Percentiles rank a stretch among this genome's conserved stretches.
These are phyloP conservation scores for Colletotrichum falcatum DNA, from an alignment of 2,329 filamentous ascomycete species.

Conservation along the genomic window DNA sequence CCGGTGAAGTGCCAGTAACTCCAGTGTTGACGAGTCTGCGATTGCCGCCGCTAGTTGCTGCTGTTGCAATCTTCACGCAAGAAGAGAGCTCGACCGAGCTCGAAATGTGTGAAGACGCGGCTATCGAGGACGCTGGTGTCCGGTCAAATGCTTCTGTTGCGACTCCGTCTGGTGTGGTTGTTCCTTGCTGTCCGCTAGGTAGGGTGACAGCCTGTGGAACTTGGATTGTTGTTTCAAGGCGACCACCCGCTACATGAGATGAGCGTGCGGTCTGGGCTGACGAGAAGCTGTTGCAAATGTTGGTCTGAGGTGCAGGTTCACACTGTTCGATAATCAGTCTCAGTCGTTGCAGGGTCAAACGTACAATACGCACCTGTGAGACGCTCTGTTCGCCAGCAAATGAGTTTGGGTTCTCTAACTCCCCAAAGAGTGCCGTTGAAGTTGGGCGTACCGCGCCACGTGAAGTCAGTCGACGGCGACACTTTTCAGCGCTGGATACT, in stretches of 20 bases:
- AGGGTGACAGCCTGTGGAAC: not conserved
- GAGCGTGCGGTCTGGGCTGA: not conserved
- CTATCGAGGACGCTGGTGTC: not conserved
- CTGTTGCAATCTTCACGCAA: not conserved
- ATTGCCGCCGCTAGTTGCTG: not conserved
- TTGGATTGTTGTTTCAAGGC: not conserved
- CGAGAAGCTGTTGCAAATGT: not conserved
- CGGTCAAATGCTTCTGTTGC: not conserved
- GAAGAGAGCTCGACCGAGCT: constrained; percentile 1
- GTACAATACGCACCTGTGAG: constrained; percentile 2
- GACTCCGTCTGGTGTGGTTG: not conserved
- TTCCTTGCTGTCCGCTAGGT: not conserved
- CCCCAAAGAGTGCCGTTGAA: not conserved
- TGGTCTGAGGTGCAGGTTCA: not conserved
- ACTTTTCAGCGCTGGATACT: not conserved
- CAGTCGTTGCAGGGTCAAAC: not conserved
- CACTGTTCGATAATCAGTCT: constrained; percentile 15
- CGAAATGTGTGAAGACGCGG: not conserved
- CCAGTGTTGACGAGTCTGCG: not conserved
- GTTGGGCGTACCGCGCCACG: not conserved
- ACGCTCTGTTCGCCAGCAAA: not conserved
- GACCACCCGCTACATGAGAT: not conserved
- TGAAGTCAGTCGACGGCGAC: not conserved
- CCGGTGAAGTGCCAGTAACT: not conserved
- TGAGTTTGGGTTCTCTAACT: not conserved